Evolutionary conservation across 805 yeast genomes (phyloP), one percentile per base, ranked within the genome.

Genomic region (Metschnikowia picachoensis): DNA sequence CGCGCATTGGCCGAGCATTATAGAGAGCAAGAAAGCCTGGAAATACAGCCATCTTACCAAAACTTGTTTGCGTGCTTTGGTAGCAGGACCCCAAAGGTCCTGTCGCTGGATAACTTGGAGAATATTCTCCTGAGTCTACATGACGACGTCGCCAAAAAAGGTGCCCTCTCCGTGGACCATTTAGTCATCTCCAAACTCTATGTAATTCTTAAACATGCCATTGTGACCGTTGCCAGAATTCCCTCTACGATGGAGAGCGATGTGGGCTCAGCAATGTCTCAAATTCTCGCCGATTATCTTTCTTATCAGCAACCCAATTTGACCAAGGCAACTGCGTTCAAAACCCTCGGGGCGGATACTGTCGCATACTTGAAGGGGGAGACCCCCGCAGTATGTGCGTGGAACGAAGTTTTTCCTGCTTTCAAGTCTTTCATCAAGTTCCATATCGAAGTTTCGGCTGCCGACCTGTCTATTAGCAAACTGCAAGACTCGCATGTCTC

Each of bases 151-250:
- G 46, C 15, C 13, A 39, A 17, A 36, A 25, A 29, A 17, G 40
- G 39, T 41, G 30, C 51, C 35, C 33, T 45, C 59, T 42, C 17
- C 8, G 48, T 35, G 35, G 59, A 57, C 39, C 43, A 43, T 0
- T 55, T 51, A 3, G 46, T 65, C 27, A 47, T 49, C 20, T 38
- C 52, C 20, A 51, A 49, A 30, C 56, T 65, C 30, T 53, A 51
- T 34, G 31, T 36, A 7, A 38, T 61, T 8, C 53, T 64, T 29
- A 47, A 51, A 25, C 51, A 49, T 17, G 50, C 54, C 2, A 41
- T 37, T 11, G 13, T 35, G 14, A 32, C 25, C 9, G 17, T 39
- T 3, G 15, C 27, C 8, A 34, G 38, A 4, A 25, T 16, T 9
- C 15, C 20, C 12, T 20, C 29, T 10, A 27, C 20, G 15, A n/a